phyloP scores from a whole-genome alignment of 2,329 filamentous ascomycete species.

The Epichloe glyceriae region DNA sequence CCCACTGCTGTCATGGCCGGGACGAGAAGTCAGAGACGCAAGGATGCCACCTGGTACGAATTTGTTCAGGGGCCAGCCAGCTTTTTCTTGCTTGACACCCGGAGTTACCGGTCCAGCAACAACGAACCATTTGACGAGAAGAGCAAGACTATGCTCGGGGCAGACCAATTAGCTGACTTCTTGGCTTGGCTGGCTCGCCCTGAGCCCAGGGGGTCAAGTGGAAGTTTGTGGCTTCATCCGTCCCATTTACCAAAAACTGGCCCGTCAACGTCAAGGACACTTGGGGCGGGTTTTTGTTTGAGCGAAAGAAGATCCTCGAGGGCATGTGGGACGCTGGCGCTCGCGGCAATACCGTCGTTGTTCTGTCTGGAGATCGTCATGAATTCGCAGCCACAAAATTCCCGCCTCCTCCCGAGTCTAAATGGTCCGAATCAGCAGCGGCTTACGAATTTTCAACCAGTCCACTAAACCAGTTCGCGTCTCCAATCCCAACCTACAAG shows the following conservation, averaged over 20 bases:
- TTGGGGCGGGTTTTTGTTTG: constrained; percentile 81
- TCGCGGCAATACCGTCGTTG: constrained; percentile 61
- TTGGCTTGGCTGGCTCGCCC: constrained; percentile 61
- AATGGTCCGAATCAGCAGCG: constrained; percentile 48
- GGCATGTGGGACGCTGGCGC: constrained; percentile 84
- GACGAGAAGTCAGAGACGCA: constrained; percentile 21
- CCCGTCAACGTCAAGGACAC: constrained; percentile 77
- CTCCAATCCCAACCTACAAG: constrained; percentile 70
- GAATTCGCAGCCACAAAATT: constrained; percentile 87
- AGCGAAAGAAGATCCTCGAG: constrained; percentile 68
- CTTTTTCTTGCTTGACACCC: constrained; percentile 91
- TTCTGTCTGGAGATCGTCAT: constrained; percentile 87
- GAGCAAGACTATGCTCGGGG: constrained; percentile 78
- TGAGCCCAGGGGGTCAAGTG: constrained; percentile 69
- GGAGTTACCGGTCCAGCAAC: constrained; percentile 68
- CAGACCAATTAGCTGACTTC: constrained; percentile 65
- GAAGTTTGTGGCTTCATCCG: constrained; percentile 84
- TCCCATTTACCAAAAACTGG: constrained; percentile 98
- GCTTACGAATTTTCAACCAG: constrained; percentile 89
- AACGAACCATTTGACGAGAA: constrained; percentile 43
- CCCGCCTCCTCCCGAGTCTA: constrained; percentile 46
- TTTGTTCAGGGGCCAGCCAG: constrained; percentile 84
- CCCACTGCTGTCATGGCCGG: constrained; percentile 46
- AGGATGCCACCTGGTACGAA: constrained; percentile 68
- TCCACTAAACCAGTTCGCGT: constrained; percentile 86